Conservation (phyloP, 192 early-diverging fungal species). For the Physocladia obscura region DNA sequence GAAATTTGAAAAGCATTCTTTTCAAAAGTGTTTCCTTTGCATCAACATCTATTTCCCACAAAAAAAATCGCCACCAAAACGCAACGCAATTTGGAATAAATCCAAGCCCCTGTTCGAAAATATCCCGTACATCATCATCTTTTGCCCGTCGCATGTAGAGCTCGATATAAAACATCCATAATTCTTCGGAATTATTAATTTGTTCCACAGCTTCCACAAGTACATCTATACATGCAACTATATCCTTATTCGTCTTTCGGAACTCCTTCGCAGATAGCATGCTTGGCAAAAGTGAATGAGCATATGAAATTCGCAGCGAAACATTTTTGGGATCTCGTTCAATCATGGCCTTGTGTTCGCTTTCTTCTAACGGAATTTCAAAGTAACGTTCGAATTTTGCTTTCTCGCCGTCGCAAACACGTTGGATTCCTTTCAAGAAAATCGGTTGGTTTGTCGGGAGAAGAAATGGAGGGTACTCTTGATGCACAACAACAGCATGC, state of each 20-base stretch:
- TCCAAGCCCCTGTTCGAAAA: constrained; percentile 21
- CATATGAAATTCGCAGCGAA: background rate
- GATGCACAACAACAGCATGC: no score
- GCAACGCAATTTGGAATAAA: constrained; percentile 1
- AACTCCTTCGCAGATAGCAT: constrained; percentile 5
- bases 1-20: constrained; percentile 8
- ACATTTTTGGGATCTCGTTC: background rate
- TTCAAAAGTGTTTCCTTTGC: background rate
- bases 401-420: background rate
- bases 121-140: constrained; percentile 10
- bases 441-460: constrained; percentile 3
- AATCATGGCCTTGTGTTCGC: constrained; percentile 7
- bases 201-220: constrained; percentile 1
- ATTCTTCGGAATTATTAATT: background rate
- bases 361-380: background rate
- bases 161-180: constrained; percentile 20
- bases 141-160: background rate
- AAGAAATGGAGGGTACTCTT: constrained; percentile 1
- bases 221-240: background rate
- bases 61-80: constrained; percentile 18
- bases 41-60: constrained; percentile 1
- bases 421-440: background rate
- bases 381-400: background rate
- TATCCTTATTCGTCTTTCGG: background rate
- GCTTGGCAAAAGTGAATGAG: background rate